Percentiles rank a stretch among this genome's conserved stretches.
Conservation (phyloP, 768 basidiomycete species). For the Sporobolomyces roseus region DNA sequence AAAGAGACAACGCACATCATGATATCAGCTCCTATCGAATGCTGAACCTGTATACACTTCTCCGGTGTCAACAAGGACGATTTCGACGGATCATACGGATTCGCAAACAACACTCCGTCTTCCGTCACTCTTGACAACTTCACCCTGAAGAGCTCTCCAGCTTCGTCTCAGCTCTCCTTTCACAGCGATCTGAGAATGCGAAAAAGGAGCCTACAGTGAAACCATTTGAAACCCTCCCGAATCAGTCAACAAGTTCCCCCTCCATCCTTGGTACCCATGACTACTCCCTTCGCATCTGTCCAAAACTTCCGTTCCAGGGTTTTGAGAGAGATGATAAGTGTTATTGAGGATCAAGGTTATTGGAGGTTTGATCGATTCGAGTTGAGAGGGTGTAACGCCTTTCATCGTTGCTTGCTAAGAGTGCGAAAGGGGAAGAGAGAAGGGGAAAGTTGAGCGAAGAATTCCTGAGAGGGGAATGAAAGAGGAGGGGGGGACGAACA, state of each 20-base stretch:
- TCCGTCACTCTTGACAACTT: constrained; percentile 64
- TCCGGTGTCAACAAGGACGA: constrained; percentile 61
- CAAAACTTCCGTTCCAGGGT: constrained; percentile 72
- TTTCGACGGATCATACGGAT: constrained; percentile 22
- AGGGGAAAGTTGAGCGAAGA: constrained; percentile 8
- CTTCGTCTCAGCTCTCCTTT: background rate
- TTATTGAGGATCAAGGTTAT: constrained; percentile 82
- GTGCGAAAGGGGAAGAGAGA: too few relatives aligned
- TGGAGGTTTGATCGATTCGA: constrained; percentile 9
- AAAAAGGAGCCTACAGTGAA: constrained; percentile 56
- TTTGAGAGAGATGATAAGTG: constrained; percentile 82
- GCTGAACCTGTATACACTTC: constrained; percentile 84
- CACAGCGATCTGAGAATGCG: background rate
- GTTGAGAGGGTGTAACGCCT: constrained; percentile 17
- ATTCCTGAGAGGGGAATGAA: background rate
- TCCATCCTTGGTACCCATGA: constrained; percentile 88
- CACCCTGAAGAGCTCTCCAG: constrained; percentile 10
- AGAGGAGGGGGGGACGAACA: background rate
- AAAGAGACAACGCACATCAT: constrained; percentile 69
- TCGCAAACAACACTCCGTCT: constrained; percentile 72
- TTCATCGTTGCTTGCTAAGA: constrained; percentile 85
- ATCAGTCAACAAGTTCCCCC: constrained; percentile 70
- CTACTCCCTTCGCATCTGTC: constrained; percentile 68
- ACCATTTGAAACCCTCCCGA: constrained; percentile 70
- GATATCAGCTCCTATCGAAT: constrained; percentile 85